These are phyloP conservation scores for Cyberlindnera amylophila DNA, from an alignment of 805 yeast species.

Conservation along the genomic window DNA sequence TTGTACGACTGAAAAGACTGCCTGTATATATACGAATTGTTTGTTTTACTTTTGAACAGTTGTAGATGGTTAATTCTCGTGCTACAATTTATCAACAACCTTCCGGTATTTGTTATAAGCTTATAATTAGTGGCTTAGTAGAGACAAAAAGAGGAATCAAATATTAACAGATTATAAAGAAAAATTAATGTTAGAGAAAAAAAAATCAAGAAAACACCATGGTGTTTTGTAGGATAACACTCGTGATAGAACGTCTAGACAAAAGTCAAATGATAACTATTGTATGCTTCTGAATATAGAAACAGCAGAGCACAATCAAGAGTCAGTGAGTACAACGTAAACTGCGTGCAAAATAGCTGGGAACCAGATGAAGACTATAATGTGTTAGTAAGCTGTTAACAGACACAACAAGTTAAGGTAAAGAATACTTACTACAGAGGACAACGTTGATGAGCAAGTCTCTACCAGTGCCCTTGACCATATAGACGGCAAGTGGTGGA, in stretches of 20 bases:
- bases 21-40: conserved; percentile 1
- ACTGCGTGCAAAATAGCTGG: conserved; percentile 79
- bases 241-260: neutral
- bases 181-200: too few species aligned
- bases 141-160: too few species aligned
- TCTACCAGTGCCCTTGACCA: conserved; percentile 61
- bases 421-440: conserved; percentile 41
- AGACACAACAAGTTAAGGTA: neutral
- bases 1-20: too few species aligned
- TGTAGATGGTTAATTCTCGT: too few species aligned
- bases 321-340: conserved; percentile 44
- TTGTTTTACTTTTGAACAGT: too few species aligned
- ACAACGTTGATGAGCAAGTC: conserved; percentile 63
- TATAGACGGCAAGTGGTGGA: conserved; percentile 76
- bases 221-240: too few species aligned
- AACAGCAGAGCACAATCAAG: neutral
- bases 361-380: conserved; percentile 55
- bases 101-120: too few species aligned
- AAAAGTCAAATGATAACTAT: neutral
- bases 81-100: too few species aligned
- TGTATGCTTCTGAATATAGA: neutral
- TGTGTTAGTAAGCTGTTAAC: conserved; percentile 6
- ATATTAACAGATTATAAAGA: too few species aligned
- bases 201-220: too few species aligned
- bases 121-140: too few species aligned